Evolutionary conservation across 768 basidiomycete species (phyloP).

Genomic region (Sporobolomyces phaffii): DNA sequence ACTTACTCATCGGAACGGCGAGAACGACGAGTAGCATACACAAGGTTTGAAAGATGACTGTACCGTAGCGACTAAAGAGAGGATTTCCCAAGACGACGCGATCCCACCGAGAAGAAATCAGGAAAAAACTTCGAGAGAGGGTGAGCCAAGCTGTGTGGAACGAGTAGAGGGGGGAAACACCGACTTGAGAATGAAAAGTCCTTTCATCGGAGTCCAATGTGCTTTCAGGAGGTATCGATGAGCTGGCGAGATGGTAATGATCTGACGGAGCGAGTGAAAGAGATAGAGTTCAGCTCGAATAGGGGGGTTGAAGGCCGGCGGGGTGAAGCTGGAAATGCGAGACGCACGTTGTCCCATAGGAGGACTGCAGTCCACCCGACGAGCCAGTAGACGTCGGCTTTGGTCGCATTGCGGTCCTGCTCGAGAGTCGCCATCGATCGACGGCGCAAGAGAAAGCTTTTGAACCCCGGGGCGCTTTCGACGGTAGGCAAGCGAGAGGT

Average conservation of each 20-base stretch:
- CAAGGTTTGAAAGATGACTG: not conserved
- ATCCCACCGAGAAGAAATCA: too few species aligned
- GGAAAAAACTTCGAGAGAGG: too few species aligned
- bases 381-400: constrained; percentile 8
- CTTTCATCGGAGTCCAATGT: not conserved
- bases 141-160: too few species aligned
- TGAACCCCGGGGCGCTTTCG: too few species aligned
- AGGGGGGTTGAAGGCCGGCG: not conserved
- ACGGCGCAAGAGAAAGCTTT: too few species aligned
- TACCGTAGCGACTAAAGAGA: constrained; percentile 2
- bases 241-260: not conserved
- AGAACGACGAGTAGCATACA: constrained; percentile 5
- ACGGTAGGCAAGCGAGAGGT: too few species aligned
- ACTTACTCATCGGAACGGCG: constrained; percentile 1
- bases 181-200: not conserved
- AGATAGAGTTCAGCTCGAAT: not conserved
- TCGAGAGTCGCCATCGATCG: not conserved
- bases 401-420: not conserved
- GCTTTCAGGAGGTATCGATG: constrained; percentile 1
- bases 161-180: not conserved
- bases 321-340: not conserved
- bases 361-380: constrained; percentile 2
- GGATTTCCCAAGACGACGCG: not conserved
- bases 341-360: constrained; percentile 2
- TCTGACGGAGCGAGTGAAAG: not conserved